Conservation (phyloP, 768 basidiomycete species). For the Lepiota subincarnata region DNA sequence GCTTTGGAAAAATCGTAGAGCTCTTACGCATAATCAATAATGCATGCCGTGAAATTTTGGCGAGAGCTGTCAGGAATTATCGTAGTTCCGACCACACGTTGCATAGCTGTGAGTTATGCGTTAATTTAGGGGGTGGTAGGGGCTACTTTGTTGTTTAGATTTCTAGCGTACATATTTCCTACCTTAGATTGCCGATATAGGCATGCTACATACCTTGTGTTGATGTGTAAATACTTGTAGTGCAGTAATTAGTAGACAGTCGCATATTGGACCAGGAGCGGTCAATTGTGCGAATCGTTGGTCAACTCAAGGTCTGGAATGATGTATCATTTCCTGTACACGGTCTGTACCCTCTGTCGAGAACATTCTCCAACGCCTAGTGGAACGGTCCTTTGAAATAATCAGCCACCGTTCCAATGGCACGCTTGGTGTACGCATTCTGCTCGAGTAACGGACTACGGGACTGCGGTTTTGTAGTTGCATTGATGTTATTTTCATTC, state of each 20-base stretch:
- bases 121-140: background rate
- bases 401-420: conserved; percentile 66
- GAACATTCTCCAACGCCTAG: too few species aligned
- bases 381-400: too few species aligned
- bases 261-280: background rate
- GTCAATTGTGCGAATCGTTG: background rate
- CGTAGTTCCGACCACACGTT: background rate
- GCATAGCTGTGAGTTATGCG: background rate
- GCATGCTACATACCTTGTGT: conserved; percentile 10
- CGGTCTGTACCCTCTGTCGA: too few species aligned
- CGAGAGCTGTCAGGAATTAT: background rate
- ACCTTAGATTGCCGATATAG: conserved; percentile 1
- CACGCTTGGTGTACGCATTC: conserved; percentile 83
- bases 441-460: too few species aligned
- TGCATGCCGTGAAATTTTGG: conserved; percentile 1
- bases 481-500: conserved; percentile 74
- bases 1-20: conserved; percentile 83
- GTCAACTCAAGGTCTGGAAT: background rate
- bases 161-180: conserved; percentile 9
- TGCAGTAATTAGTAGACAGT: conserved; percentile 5
- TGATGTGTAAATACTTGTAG: conserved; percentile 11
- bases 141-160: conserved; percentile 3
- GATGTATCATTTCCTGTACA: too few species aligned
- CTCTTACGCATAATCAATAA: conserved; percentile 39
- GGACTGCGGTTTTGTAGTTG: conserved; percentile 64